phyloP scores from a whole-genome alignment of 2,329 filamentous ascomycete genomes.

The Trichoderma sp. region DNA sequence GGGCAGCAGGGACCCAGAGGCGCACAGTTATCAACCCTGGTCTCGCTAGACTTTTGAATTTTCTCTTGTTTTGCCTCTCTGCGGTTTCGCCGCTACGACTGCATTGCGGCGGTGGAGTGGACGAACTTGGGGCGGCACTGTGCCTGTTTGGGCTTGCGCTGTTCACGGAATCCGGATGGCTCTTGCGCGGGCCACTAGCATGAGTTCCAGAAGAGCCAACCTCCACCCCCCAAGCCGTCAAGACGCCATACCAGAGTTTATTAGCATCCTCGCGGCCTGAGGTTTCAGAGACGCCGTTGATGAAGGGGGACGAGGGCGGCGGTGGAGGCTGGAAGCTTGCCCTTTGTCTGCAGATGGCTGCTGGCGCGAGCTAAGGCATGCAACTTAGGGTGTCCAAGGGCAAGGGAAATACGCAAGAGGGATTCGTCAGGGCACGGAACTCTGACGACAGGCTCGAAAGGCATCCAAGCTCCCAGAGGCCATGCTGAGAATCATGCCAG shows the following conservation, averaged over 20 bases:
- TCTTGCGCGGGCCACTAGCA: constrained; percentile 25
- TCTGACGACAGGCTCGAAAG: constrained; percentile 15
- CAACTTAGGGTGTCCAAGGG: neutral
- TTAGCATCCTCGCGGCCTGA: constrained; percentile 14
- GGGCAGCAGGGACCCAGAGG: constrained; percentile 10
- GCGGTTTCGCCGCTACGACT: constrained; percentile 11
- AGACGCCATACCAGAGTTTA: constrained; percentile 16
- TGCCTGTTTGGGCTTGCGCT: constrained; percentile 16
- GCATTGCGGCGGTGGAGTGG: constrained; percentile 12
- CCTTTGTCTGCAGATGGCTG: neutral
- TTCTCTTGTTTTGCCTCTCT: constrained; percentile 10
- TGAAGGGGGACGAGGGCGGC: neutral
- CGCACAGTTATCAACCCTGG: constrained; percentile 17
- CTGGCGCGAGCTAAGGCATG: constrained; percentile 1
- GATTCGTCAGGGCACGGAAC: constrained; percentile 16
- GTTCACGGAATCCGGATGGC: constrained; percentile 26
- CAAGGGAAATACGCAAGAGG: neutral
- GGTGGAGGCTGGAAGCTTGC: neutral
- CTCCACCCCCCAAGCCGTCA: constrained; percentile 20
- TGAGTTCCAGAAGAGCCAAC: constrained; percentile 19
- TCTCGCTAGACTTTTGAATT: neutral
- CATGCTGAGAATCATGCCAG: constrained; percentile 3
- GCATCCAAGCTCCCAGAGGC: neutral
- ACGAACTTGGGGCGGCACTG: constrained; percentile 14
- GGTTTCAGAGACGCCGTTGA: constrained; percentile 11